These are phyloP conservation scores for Colletotrichum paranaense DNA, from an alignment of 2,329 filamentous ascomycete species.

Conservation along the genomic window DNA sequence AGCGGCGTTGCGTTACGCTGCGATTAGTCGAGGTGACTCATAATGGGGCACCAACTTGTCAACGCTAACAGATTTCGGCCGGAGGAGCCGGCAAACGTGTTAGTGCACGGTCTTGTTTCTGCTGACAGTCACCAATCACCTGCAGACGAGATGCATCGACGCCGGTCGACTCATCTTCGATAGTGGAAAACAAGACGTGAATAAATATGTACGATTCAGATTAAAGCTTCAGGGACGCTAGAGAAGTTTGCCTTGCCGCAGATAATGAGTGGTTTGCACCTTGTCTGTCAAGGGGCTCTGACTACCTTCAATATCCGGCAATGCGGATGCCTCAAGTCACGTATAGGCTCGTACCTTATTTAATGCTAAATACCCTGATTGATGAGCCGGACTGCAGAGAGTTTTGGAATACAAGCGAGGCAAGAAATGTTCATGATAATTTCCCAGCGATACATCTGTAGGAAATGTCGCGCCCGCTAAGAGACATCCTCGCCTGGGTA, in stretches of 20 bases:
- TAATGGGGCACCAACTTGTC: background rate
- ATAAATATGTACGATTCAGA: background rate
- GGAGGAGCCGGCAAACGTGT: background rate
- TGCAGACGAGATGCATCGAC: background rate
- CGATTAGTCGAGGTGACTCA: slow-evolving; percentile 30
- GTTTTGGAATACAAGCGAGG: background rate
- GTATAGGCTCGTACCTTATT: background rate
- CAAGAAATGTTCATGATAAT: background rate
- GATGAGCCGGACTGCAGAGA: background rate
- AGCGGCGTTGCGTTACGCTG: background rate
- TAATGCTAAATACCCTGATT: background rate
- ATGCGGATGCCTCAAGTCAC: background rate
- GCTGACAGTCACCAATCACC: background rate
- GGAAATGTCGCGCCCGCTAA: background rate
- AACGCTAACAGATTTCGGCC: background rate
- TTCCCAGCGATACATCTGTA: background rate
- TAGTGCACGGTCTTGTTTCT: background rate
- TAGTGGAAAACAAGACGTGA: background rate
- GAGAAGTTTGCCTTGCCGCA: background rate
- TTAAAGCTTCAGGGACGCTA: background rate
- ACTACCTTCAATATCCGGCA: background rate
- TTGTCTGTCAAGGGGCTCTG: background rate
- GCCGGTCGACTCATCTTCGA: slow-evolving; percentile 26
- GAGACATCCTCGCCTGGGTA: background rate
- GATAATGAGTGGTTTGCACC: background rate